Base-by-base conservation (phyloP, 2,329 filamentous ascomycete genomes). In the Diaporthe citrichinensis region DNA sequence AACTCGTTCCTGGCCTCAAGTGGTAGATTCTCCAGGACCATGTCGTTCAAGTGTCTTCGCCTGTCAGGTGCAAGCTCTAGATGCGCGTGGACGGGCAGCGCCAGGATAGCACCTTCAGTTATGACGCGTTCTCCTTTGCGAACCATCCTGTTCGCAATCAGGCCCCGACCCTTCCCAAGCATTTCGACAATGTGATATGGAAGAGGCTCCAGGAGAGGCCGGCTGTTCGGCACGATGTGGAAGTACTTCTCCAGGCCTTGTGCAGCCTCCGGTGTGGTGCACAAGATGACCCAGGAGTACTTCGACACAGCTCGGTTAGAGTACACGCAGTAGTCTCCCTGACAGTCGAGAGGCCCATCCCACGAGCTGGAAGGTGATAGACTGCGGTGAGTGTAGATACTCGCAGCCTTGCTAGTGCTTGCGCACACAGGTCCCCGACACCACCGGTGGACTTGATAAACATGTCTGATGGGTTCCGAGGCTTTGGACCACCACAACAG, bases 321-420 rank as follows among this genome's bases (percentile, higher is more conserved):
- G 34, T 69, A 69, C n/a, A 69, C n/a, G 34, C 65, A 69, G 34
- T 28, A 69, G 9, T 55, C 65, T 14, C 34, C 65, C 14, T 55
- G 49, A 28, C 65, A 69, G n/a, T 55, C 65, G 34, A 69, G 34
- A 1, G 65, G 65, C 10, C 65, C 65, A 23, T 69, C 34, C 65
- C 65, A 69, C 31, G 65, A 55, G 8, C 10, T 23, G 14, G 9
- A 31, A 41, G 65, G 23, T 14, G n/a, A 39, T 6, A 14, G 23
- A 15, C 14, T 8, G 23, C n/a, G 28, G 28, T 25, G 46, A 41
- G 20, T 14, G 25, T 67, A 67, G 41, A 67, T 36, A 5, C 15
- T 23, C 61, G 4, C 12, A 65, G 25, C 61, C n/a, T 65, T 46
- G 65, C 34, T 69, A 10, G n/a, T 53, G 34, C n/a, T 41, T 41